Percentiles rank a stretch among this genome's conserved stretches.
Evolutionary conservation across 2,329 filamentous ascomycete species (phyloP).

Genomic region (Diaporthe caulivora): DNA sequence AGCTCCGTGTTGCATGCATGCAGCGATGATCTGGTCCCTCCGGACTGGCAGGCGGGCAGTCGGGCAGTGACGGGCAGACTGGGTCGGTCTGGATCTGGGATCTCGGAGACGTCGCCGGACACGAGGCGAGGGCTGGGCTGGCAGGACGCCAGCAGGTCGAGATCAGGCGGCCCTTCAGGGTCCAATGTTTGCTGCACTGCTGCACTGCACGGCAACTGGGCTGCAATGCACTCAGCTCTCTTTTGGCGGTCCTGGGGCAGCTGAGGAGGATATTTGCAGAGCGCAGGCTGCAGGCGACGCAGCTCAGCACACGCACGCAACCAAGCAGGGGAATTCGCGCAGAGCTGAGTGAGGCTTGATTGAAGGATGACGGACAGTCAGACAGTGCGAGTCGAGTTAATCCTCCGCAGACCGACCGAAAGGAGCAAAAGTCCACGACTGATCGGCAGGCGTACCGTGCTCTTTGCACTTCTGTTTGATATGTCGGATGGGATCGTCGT

Average conservation of each 20-base stretch:
- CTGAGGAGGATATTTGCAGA: constrained; percentile 1
- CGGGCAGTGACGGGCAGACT: background rate
- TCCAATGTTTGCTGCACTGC: background rate
- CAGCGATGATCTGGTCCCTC: background rate
- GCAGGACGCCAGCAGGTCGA: background rate
- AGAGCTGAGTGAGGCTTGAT: background rate
- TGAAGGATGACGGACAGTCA: background rate
- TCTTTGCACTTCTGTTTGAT: background rate
- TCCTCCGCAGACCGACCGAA: background rate
- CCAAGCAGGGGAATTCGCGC: background rate
- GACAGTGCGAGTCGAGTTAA: background rate
- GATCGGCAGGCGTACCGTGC: background rate
- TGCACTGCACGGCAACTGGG: background rate
- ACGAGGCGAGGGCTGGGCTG: background rate
- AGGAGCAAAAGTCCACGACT: background rate
- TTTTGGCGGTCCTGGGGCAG: background rate
- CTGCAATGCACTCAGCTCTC: constrained; percentile 1
- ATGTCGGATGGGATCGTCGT: constrained; percentile 6
- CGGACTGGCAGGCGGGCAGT: too few species aligned
- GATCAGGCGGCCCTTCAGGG: background rate
- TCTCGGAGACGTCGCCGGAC: background rate
- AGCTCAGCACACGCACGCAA: background rate
- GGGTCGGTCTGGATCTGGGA: background rate
- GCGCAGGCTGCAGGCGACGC: background rate
- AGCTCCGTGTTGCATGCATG: constrained; percentile 11